These are phyloP conservation scores for Hypoxylon fuscum DNA, from an alignment of 495 filamentous ascomycete genomes.

Conservation along the genomic window DNA sequence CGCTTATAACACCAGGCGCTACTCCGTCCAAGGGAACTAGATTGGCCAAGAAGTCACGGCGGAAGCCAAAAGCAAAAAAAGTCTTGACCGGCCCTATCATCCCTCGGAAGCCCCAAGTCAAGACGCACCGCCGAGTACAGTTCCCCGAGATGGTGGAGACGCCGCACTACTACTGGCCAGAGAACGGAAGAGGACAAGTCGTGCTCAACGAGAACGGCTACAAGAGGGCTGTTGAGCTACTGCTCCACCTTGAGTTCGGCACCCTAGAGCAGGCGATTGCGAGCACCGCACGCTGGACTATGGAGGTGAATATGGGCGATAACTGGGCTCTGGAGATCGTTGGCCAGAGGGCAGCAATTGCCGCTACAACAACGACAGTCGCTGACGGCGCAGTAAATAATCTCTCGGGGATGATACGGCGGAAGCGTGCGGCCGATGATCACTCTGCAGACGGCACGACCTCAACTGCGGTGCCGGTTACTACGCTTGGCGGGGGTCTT, in stretches of 20 bases:
- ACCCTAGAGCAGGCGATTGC: conserved; percentile 70
- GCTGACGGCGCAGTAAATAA: conserved; percentile 40
- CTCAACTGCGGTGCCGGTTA: conserved; percentile 33
- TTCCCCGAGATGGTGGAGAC: conserved; percentile 55
- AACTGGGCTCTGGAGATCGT: conserved; percentile 59
- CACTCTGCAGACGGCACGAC: not conserved
- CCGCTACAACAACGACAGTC: conserved; percentile 8
- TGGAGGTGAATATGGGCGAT: conserved; percentile 51
- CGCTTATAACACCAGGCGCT: conserved; percentile 8
- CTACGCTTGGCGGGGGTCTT: conserved; percentile 53
- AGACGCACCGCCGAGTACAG: conserved; percentile 57
- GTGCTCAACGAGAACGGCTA: conserved; percentile 78
- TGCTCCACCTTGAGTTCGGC: conserved; percentile 87
- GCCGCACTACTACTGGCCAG: conserved; percentile 74
- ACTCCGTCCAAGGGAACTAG: conserved; percentile 22
- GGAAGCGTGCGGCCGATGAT: conserved; percentile 43
- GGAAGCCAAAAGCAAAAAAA: conserved; percentile 47
- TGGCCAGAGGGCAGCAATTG: conserved; percentile 45
- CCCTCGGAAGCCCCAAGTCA: conserved; percentile 63
- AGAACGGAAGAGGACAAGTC: conserved; percentile 71
- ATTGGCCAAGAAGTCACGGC: conserved; percentile 32
- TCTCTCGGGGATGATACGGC: conserved; percentile 50
- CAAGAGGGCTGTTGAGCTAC: conserved; percentile 75
- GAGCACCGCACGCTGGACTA: conserved; percentile 79
- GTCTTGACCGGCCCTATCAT: conserved; percentile 62